Base-by-base conservation (phyloP, 176 grass and related monocot species). In the Saccharum spontaneum region DNA sequence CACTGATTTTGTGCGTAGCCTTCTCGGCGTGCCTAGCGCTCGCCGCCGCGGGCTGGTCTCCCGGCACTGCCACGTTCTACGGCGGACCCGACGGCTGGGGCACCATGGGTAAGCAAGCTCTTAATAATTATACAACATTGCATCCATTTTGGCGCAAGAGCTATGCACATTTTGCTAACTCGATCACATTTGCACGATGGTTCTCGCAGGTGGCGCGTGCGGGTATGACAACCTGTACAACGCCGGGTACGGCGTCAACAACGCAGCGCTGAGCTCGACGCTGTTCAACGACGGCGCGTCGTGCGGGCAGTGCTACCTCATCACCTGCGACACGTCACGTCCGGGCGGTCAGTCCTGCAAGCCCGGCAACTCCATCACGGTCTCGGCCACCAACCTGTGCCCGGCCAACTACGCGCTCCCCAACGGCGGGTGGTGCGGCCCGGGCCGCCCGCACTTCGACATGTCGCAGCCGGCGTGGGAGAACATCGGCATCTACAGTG, bases 171-270 rank as follows among this genome's bases (percentile, higher is more conserved):
- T 45, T 45, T 45, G 44, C 44, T 45, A 45, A 45, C 44, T 28
- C 28, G 28, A 28, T 28, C 28, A 28, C 28, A 28, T 28, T 28
- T 28, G 28, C 28, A 28, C 28, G 28, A 28, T 28, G 28, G 28
- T 28, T 28, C 28, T 28, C 28, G 28, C 45, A 97, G 94, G 94
- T 11, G 94, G 90, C 49, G 94, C 92, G 37, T 97, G 94, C 4
- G 94, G 94, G n/a, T 97, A 97, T 36, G 92, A 88, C 12, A 94
- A 97, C 76, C 73, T 97, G 18, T 97, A 94, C 87, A 16, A 50
- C 4, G 48, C 48, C 14, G 48, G 48, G 14, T 50, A 50, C 15
- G 48, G 48, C 14, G 48, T 86, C 0, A 4, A 5, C 48, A 50
- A 16, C 1, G 48, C 48, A 0, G 48, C 48, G 45, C 45, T 48